Evolutionary conservation across 2,329 filamentous ascomycete species (phyloP).

Genomic region (Colletotrichum sp.): DNA sequence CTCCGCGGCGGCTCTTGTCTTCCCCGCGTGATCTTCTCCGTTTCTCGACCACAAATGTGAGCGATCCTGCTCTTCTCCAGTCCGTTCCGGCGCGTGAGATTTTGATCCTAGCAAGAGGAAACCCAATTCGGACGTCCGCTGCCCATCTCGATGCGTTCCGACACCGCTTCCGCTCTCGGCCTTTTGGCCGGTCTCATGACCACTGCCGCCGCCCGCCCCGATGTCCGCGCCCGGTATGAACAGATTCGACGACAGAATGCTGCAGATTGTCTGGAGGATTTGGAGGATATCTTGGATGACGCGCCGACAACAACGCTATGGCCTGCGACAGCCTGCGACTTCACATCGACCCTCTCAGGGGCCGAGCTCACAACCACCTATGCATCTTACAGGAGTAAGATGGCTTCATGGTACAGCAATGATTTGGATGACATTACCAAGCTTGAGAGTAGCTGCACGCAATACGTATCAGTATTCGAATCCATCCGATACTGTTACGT

Average conservation of each 20-base stretch:
- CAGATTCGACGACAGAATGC: conserved; percentile 2
- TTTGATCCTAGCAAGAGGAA: background rate
- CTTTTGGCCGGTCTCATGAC: background rate
- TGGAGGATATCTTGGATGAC: conserved; percentile 9
- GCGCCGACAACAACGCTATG: conserved; percentile 5
- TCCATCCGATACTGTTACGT: conserved; percentile 16
- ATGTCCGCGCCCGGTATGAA: background rate
- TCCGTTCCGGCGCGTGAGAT: background rate
- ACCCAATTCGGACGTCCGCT: background rate
- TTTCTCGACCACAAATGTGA: conserved; percentile 1
- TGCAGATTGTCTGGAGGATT: conserved; percentile 2
- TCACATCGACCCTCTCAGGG: conserved; percentile 14
- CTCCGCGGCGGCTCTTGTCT: background rate
- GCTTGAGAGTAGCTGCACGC: conserved; percentile 11
- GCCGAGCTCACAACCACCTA: conserved; percentile 7
- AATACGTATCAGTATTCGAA: background rate
- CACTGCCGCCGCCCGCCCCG: background rate
- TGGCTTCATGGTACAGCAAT: conserved; percentile 16
- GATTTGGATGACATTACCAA: conserved; percentile 14
- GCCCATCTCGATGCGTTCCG: background rate
- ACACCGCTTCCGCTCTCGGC: background rate
- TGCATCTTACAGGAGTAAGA: background rate
- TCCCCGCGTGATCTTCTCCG: background rate
- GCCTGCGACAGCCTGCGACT: conserved; percentile 14
- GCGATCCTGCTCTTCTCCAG: background rate